Evolutionary conservation across 495 filamentous ascomycete genomes (phyloP), one percentile per base, ranked within the genome.

Genomic region (Hypoxylon rickii): DNA sequence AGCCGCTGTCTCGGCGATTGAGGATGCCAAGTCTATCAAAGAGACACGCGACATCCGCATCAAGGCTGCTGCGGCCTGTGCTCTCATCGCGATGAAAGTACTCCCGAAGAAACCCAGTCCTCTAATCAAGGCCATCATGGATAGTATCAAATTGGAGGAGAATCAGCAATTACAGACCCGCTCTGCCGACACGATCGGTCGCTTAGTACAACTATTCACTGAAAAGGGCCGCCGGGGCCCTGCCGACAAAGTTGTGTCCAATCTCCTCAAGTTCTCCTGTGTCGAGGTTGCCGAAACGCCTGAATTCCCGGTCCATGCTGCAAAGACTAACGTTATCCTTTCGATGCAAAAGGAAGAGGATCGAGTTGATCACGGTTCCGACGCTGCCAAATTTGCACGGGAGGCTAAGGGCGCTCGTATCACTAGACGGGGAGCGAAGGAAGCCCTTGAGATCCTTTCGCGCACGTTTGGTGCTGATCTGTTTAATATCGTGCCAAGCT

Each of bases 291-390:
- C 95, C 0, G 94, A 97, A 70, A 97, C 96, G 0, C 94, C 94
- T 6, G 96, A 97, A 63, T 97, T 97, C 70, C 83, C 84, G 11
- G 81, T 83, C 24, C 93, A 96, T 64, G 87, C 83, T 0, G 62
- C 74, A 18, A 83, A 92, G 44, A 87, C 86, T 38, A 85, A 83
- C 55, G 86, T 86, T 7, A 92, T 98, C 52, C 71, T 97, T 26
- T 96, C 94, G 0, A 83, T 98, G 55, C 86, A 90, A 55, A 98
- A 97, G 71, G 94, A 98, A 67, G 94, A 98, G 72, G 93, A 98
- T 66, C 83, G 95, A 37, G 87, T 90, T 60, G 95, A 97, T 61
- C 90, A 96, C 66, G 66, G 66, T 1, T 83, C 86, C 7, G 93
- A 96, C 73, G 89, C 91, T 3, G 90, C 84, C 33, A 89, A 89